A percentile compares a stretch with the other conserved stretches of the same genome.
These are phyloP conservation scores for Lentinula edodes DNA, from an alignment of 768 basidiomycete genomes.

Conservation along the genomic window DNA sequence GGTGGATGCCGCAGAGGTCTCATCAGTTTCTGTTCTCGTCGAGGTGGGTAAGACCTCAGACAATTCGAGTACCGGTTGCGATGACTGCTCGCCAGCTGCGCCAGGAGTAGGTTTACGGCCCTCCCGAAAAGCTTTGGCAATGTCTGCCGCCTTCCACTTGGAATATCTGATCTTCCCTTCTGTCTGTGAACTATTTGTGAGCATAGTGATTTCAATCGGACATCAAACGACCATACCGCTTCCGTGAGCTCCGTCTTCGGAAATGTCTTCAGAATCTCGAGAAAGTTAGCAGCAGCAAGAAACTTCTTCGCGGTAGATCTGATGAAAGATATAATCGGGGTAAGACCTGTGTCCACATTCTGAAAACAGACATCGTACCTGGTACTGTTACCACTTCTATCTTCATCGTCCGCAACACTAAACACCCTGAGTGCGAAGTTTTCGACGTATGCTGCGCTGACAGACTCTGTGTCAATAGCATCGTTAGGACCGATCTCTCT, in stretches of 20 bases:
- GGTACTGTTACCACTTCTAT: slow-evolving; percentile 69
- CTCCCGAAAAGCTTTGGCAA: slow-evolving; percentile 92
- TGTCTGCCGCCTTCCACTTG: slow-evolving; percentile 97
- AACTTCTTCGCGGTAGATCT: slow-evolving; percentile 94
- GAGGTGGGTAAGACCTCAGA: slow-evolving; percentile 6
- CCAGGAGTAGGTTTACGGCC: slow-evolving; percentile 81
- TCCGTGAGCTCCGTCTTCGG: slow-evolving; percentile 52
- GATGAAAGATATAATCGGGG: slow-evolving; percentile 8
- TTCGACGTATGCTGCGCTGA: slow-evolving; percentile 86
- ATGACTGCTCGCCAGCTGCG: slow-evolving; percentile 46
- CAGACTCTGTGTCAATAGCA: slow-evolving; percentile 76
- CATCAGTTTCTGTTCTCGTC: not conserved
- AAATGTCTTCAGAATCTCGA: slow-evolving; percentile 82
- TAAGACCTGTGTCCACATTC: not conserved
- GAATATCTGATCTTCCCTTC: slow-evolving; percentile 89
- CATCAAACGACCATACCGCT: slow-evolving; percentile 35
- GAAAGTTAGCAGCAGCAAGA: slow-evolving; percentile 89
- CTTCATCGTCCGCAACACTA: slow-evolving; percentile 83
- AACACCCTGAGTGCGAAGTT: slow-evolving; percentile 95
- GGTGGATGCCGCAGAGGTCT: not conserved
- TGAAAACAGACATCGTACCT: slow-evolving; percentile 42
- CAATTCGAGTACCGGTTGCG: slow-evolving; percentile 21
- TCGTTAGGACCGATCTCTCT: slow-evolving; percentile 66
- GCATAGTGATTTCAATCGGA: slow-evolving; percentile 1
- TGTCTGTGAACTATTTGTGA: slow-evolving; percentile 39